A percentile compares a stretch with the other conserved stretches of the same genome.
These are phyloP conservation scores for Pseudopyricularia cyperi DNA, from an alignment of 2,329 filamentous ascomycete genomes.

Conservation along the genomic window DNA sequence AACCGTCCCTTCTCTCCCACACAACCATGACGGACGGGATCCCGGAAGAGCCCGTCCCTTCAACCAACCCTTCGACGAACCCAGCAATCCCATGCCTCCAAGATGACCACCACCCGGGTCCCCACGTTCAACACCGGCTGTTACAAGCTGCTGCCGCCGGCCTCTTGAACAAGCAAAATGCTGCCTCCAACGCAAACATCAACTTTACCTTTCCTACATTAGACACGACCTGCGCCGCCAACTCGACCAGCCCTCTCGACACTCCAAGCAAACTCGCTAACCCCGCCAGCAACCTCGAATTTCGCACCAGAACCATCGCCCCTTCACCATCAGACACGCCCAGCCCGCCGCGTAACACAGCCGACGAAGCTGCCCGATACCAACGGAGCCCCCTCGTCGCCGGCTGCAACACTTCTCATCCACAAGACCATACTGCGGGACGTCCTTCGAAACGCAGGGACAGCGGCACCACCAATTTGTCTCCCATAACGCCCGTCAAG, in stretches of 20 bases:
- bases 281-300: slow-evolving; percentile 8
- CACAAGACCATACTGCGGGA: slow-evolving; percentile 6
- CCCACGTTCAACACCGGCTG: slow-evolving; percentile 1
- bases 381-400: slow-evolving; percentile 4
- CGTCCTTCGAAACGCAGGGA: slow-evolving; percentile 1
- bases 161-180: slow-evolving; percentile 3
- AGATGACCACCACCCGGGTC: slow-evolving; percentile 1
- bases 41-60: slow-evolving; percentile 7
- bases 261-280: neutral
- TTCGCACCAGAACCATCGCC: slow-evolving; percentile 15
- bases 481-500: slow-evolving; percentile 11
- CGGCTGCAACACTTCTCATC: neutral
- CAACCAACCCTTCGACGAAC: slow-evolving; percentile 7
- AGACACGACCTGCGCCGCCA: neutral
- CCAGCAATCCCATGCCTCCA: neutral
- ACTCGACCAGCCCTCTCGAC: neutral
- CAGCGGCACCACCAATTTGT: slow-evolving; percentile 7
- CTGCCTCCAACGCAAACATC: slow-evolving; percentile 3
- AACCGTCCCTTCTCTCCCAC: neutral
- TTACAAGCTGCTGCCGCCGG: slow-evolving; percentile 2
- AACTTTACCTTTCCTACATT: slow-evolving; percentile 1
- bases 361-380: slow-evolving; percentile 4
- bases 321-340: slow-evolving; percentile 14
- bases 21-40: slow-evolving; percentile 3
- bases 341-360: slow-evolving; percentile 6